Evolutionary conservation across 352 stramenopile genomes (phyloP), one percentile per base, ranked within the genome.

Genomic region (Elongisporangium prolatum): DNA sequence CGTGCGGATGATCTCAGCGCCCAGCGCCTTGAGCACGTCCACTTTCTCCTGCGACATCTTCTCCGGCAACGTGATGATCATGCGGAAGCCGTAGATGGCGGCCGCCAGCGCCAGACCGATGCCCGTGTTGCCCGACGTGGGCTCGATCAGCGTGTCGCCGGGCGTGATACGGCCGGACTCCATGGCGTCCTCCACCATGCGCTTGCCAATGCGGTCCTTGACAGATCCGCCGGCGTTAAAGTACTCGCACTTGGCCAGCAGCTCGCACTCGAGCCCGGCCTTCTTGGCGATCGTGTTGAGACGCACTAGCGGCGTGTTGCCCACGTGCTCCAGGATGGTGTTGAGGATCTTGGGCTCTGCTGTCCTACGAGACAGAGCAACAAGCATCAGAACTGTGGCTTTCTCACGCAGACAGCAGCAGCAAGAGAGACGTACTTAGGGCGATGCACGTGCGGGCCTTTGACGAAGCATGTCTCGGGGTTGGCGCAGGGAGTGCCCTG

Each of bases 1-100:
- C 25, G 96, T 99, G 57, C 95, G 86, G 64, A 99, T 96, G 64
- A 99, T 98, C 71, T 98, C 91, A 7, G 93, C 94, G 17, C 96
- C 96, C 18, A 98, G 78, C 13, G 96, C 95, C 71, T 98, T 98
- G 21, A 99, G 78, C 24, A 99, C 82, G 61, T 98, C 89, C 21
- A 98, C 91, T 64, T 98, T 97, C 75, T 99, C 96, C 58, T 98
- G 88, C 28, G 87, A 97, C 96, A 99, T 99, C 77, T 98, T 98
- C 75, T 98, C 94, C 0, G 91, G 86, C 17, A 97, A 63, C 47
- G 86, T 97, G 59, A 98, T 96, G 71, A 97, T 97, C 65, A 93
- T 93, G 44, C 89, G 77, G 82, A 99, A 99, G 57, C 97, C 97
- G 69, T 98, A 98, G 66, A 96, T 89, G 28, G 96, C 96, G 40